Percentiles rank a stretch among this genome's conserved stretches.
phyloP scores from a whole-genome alignment of 129 eudicot species.

The Apium graveolens region DNA sequence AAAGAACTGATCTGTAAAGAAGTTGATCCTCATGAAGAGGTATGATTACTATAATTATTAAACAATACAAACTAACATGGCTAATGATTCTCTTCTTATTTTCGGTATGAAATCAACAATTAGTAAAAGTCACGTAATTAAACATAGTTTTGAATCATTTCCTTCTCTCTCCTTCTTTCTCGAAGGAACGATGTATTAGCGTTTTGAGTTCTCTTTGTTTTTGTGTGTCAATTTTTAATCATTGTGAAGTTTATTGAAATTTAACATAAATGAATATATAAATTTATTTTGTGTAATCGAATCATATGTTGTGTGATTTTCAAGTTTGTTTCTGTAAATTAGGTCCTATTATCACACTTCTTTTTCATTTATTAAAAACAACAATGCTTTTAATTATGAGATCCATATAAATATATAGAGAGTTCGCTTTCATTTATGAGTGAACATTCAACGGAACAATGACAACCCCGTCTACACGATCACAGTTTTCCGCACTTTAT shows the following conservation, averaged over 20 bases:
- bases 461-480: too few species aligned
- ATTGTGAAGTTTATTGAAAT: neutral
- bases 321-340: too few species aligned
- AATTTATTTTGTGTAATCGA: too few species aligned
- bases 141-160: neutral
- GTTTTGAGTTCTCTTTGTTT: neutral
- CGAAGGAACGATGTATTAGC: too few species aligned
- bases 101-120: neutral
- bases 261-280: neutral
- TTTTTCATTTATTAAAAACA: too few species aligned
- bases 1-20: conserved; percentile 5
- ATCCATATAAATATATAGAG: too few species aligned
- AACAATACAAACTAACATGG: neutral
- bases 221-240: neutral
- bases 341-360: too few species aligned
- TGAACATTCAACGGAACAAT: too few species aligned
- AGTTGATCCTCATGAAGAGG: neutral
- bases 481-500: neutral
- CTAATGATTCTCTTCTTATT: conserved; percentile 5
- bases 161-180: neutral
- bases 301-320: too few species aligned
- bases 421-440: too few species aligned
- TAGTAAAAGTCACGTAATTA: neutral
- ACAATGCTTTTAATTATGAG: too few species aligned
- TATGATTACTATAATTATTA: neutral